Evolutionary conservation across 2,329 filamentous ascomycete genomes (phyloP).

Genomic region (Pseudocercospora fijiensis): DNA sequence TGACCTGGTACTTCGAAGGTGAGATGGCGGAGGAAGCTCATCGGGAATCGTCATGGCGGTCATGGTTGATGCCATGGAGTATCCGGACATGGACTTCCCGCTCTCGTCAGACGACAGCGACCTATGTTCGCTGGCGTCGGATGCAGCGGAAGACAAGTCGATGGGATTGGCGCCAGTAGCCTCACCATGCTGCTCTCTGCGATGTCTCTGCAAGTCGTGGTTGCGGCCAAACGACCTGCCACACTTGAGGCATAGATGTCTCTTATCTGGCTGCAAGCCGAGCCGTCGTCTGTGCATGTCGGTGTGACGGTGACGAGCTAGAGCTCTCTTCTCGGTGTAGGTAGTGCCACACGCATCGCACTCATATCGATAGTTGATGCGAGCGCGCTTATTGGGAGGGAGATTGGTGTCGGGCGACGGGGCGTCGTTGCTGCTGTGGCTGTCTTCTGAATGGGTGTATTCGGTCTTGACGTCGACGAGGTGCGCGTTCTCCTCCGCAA

Average conservation of each 20-base stretch:
- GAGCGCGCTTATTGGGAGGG: slow-evolving; percentile 17
- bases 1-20: slow-evolving; percentile 15
- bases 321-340: slow-evolving; percentile 32
- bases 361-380: slow-evolving; percentile 20
- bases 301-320: slow-evolving; percentile 32
- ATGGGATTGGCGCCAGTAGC: slow-evolving; percentile 16
- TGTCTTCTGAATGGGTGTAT: slow-evolving; percentile 10
- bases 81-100: not conserved
- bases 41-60: slow-evolving; percentile 10
- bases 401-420: slow-evolving; percentile 13
- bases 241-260: slow-evolving; percentile 28
- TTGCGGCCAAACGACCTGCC: slow-evolving; percentile 30
- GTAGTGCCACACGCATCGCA: slow-evolving; percentile 20
- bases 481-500: slow-evolving; percentile 14
- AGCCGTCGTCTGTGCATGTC: slow-evolving; percentile 29
- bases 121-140: slow-evolving; percentile 9
- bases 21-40: slow-evolving; percentile 11
- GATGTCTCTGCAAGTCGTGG: slow-evolving; percentile 31
- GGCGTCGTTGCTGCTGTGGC: slow-evolving; percentile 14
- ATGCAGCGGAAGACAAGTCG: slow-evolving; percentile 12
- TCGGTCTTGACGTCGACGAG: slow-evolving; percentile 4
- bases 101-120: slow-evolving; percentile 13
- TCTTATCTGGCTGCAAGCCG: slow-evolving; percentile 28
- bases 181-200: slow-evolving; percentile 30
- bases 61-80: slow-evolving; percentile 13